A percentile compares a stretch with the other conserved stretches of the same genome.
These are phyloP conservation scores for Chlorella sp. DNA, from an alignment of 139 green algal genomes.

Conservation along the genomic window DNA sequence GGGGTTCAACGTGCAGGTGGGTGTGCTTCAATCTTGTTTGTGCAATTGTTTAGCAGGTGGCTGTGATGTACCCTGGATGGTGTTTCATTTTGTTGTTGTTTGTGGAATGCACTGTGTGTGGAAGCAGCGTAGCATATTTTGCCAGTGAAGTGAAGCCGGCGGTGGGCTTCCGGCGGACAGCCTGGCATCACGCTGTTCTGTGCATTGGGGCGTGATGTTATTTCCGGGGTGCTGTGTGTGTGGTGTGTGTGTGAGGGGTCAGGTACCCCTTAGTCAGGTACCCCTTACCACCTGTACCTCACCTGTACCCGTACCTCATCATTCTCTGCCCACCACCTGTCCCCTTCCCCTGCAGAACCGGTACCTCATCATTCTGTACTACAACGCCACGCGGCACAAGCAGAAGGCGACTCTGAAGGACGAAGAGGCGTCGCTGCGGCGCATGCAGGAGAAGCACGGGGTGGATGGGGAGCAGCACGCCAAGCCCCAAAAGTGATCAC, in stretches of 20 bases:
- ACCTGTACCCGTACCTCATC: too few relatives aligned
- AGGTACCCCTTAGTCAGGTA: too few relatives aligned
- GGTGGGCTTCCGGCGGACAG: neutral
- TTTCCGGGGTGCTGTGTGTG: too few relatives aligned
- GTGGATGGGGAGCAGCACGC: slow-evolving; percentile 91
- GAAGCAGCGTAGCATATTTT: too few relatives aligned
- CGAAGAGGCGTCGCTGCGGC: slow-evolving; percentile 88
- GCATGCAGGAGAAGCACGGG: slow-evolving; percentile 90
- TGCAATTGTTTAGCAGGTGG: neutral
- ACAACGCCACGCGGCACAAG: slow-evolving; percentile 76
- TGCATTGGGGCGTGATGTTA: too few relatives aligned
- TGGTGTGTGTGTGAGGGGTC: too few relatives aligned
- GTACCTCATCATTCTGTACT: slow-evolving; percentile 95
- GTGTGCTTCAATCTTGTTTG: neutral
- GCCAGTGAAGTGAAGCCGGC: neutral
- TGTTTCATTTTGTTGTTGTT: too few relatives aligned
- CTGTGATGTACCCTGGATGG: too few relatives aligned
- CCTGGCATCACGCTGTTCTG: too few relatives aligned
- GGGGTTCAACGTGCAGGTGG: slow-evolving; percentile 95
- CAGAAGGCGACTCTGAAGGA: slow-evolving; percentile 91
- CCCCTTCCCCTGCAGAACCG: slow-evolving; percentile 59
- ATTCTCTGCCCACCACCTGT: neutral
- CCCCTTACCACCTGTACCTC: too few relatives aligned
- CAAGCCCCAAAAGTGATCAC: neutral
- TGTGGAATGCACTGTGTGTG: neutral